Evolutionary conservation across 169 alveolate species (phyloP), one percentile per base, ranked within the genome.

Genomic region (Condylostoma magnum): DNA sequence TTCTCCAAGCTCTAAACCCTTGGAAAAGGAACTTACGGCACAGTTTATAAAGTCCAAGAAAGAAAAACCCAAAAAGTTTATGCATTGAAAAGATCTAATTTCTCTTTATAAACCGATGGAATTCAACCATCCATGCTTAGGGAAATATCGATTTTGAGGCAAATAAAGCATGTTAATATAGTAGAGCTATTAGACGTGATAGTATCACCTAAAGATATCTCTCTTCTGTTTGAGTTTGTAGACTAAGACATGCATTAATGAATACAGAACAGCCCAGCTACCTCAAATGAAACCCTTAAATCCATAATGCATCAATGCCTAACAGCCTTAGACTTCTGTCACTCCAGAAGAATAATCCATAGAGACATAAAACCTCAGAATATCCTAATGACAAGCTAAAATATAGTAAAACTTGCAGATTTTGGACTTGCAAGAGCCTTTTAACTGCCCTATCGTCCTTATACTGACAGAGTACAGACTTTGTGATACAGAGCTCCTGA

Each of bases 401-500:
- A n/a, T n/a, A n/a, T n/a, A n/a, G n/a, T 86, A 0, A 77, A 88
- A 73, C 53, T 91, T 12, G 94, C 92, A 12, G 96, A 91, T 52
- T 91, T 91, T 72, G 95, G 96, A 20, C 69, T 91, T 8, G 96
- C 96, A 6, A 75, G 96, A 66, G 94, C 94, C 18, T 91, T 85
- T 69, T 84, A 87, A 4, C 69, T 91, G n/a, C 94, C 96, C 4
- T 57, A 85, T 41, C 82, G 88, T 60, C 85, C 94, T n/a, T 90
- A 86, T 47, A 90, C 96, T 15, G 90, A 85, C 47, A 90, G 80
- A 53, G 93, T 90, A 8, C 46, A n/a, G 15, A 63, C 76, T 15
- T 69, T 88, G n/a, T 84, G 87, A 85, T 91, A 91, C 68, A 67
- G 96, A 52, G 89, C 95, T 8, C 96, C 96, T 51, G 96, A 91